These are phyloP conservation scores for Tulasnella sp. DNA, from an alignment of 768 basidiomycete genomes.

Conservation along the genomic window DNA sequence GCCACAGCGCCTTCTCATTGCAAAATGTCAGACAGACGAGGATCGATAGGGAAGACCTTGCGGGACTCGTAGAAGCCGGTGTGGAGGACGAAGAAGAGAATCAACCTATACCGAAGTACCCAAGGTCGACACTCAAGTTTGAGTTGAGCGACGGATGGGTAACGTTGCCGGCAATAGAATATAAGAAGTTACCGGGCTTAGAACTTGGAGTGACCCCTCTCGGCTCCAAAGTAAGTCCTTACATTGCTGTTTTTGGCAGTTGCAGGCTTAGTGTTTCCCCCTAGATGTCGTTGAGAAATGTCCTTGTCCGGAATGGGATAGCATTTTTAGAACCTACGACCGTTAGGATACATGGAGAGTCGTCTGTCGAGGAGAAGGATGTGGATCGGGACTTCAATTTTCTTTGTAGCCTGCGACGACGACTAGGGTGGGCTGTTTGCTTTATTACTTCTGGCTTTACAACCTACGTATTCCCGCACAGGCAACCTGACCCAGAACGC, in stretches of 20 bases:
- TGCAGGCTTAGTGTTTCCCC: too few relatives aligned
- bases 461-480: not conserved
- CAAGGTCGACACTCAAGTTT: constrained; percentile 64
- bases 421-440: constrained; percentile 47
- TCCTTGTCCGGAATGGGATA: constrained; percentile 53
- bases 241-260: not conserved
- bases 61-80: constrained; percentile 37
- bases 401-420: constrained; percentile 41
- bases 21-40: constrained; percentile 53
- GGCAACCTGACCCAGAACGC: constrained; percentile 4
- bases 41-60: constrained; percentile 51
- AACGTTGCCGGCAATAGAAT: constrained; percentile 65
- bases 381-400: constrained; percentile 46
- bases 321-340: constrained; percentile 65
- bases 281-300: constrained; percentile 60
- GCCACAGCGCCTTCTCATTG: constrained; percentile 67
- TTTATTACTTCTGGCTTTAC: not conserved
- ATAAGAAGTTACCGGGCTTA: constrained; percentile 48
- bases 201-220: constrained; percentile 63
- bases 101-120: constrained; percentile 70
- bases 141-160: constrained; percentile 67
- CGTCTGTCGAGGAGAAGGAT: constrained; percentile 54
- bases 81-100: constrained; percentile 47
- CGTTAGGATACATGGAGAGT: constrained; percentile 35
- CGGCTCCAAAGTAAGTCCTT: constrained; percentile 61